A percentile compares a stretch with the other conserved stretches of the same genome.
phyloP scores from a whole-genome alignment of 2,329 filamentous ascomycete genomes.

The Mycocentrospora acerina region DNA sequence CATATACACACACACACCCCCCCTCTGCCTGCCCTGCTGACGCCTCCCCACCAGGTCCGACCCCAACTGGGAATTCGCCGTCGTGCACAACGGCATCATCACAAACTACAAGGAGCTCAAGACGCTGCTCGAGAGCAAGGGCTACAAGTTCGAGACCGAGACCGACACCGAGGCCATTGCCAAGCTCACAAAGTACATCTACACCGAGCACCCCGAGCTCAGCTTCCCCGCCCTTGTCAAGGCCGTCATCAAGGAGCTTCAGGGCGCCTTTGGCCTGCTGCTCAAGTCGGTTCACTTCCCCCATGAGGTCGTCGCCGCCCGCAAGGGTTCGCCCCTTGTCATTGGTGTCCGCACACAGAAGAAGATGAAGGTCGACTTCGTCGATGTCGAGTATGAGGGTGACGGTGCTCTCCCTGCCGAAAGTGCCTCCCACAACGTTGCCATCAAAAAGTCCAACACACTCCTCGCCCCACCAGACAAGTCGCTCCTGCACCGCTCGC shows the following conservation, averaged over 20 bases:
- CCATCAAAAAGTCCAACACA: constrained; percentile 76
- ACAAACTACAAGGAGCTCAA: constrained; percentile 99
- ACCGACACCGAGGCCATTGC: constrained; percentile 99
- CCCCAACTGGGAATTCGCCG: constrained; percentile 89
- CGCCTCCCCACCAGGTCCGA: constrained; percentile 67
- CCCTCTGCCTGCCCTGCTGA: constrained; percentile 18
- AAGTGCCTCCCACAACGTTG: constrained; percentile 92
- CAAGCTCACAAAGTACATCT: constrained; percentile 97
- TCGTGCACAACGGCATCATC: constrained; percentile 99
- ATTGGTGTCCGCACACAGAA: constrained; percentile 95
- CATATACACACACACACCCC: constrained; percentile 46
- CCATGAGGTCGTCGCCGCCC: constrained; percentile 94
- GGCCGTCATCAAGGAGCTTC: constrained; percentile 96
- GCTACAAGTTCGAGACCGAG: constrained; percentile 98
- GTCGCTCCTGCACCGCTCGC: constrained; percentile 95
- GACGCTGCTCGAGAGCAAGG: constrained; percentile 88
- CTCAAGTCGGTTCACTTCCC: constrained; percentile 99
- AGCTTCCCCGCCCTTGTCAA: constrained; percentile 97
- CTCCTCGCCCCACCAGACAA: constrained; percentile 88
- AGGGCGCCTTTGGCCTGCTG: constrained; percentile 95
- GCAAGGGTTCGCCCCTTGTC: constrained; percentile 96
- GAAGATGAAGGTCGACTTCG: constrained; percentile 99
- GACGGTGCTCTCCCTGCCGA: constrained; percentile 81
- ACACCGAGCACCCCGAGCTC: constrained; percentile 89
- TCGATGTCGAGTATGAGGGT: constrained; percentile 96